phyloP scores from a whole-genome alignment of 345 rosid genomes.

The Noccaea bulbosa region DNA sequence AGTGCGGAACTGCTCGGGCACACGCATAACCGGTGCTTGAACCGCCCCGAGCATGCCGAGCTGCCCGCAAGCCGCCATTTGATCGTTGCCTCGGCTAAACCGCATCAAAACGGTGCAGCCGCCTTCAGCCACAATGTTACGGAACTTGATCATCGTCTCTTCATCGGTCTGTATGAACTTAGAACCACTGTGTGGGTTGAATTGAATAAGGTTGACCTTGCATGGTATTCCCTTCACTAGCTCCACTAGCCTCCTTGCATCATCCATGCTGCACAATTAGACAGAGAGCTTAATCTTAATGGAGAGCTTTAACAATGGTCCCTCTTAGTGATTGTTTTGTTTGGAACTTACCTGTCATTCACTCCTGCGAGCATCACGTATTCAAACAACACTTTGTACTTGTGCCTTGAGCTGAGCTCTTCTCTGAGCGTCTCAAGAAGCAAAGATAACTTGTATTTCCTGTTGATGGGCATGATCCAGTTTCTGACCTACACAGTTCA shows the following conservation, averaged over 20 bases:
- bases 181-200: slow-evolving; percentile 86
- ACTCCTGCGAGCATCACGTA: slow-evolving; percentile 92
- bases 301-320: not conserved
- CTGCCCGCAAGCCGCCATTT: slow-evolving; percentile 99
- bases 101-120: slow-evolving; percentile 72
- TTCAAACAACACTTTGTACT: slow-evolving; percentile 85
- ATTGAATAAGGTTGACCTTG: slow-evolving; percentile 90
- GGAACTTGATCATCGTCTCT: slow-evolving; percentile 79
- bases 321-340: not conserved
- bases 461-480: slow-evolving; percentile 94
- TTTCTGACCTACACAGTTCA: slow-evolving; percentile 71
- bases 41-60: slow-evolving; percentile 75
- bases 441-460: slow-evolving; percentile 72
- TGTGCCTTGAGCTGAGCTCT: slow-evolving; percentile 62
- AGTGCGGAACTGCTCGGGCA: slow-evolving; percentile 70
- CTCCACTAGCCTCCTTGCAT: slow-evolving; percentile 80
- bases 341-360: slow-evolving; percentile 75
- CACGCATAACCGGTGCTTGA: slow-evolving; percentile 74
- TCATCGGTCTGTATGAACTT: slow-evolving; percentile 71
- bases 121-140: slow-evolving; percentile 70
- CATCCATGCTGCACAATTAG: slow-evolving; percentile 68
- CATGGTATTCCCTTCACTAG: slow-evolving; percentile 92
- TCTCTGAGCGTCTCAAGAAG: slow-evolving; percentile 83
- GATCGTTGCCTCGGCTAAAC: slow-evolving; percentile 85
- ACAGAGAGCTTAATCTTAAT: not conserved